These are phyloP conservation scores for Metschnikowia similis DNA, from an alignment of 805 yeast genomes.

Conservation along the genomic window DNA sequence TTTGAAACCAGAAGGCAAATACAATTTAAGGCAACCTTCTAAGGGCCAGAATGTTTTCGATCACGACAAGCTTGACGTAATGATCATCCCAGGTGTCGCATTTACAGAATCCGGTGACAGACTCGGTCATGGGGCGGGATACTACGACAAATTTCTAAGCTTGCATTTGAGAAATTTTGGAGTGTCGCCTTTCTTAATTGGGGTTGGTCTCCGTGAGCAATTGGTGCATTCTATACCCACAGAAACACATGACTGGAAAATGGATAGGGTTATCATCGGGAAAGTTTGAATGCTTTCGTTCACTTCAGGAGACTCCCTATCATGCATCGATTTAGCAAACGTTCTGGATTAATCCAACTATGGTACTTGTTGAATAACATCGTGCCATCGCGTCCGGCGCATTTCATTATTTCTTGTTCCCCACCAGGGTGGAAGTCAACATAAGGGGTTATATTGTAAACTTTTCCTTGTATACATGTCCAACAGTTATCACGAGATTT, in stretches of 20 bases:
- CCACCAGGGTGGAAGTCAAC: conserved; percentile 94
- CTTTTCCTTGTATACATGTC: conserved; percentile 77
- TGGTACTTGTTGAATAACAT: conserved; percentile 65
- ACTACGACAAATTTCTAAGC: conserved; percentile 63
- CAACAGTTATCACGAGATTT: conserved; percentile 66
- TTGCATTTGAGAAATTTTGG: conserved; percentile 18
- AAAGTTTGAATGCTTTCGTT: background rate
- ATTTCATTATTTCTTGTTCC: conserved; percentile 63
- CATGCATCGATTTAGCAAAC: conserved; percentile 72
- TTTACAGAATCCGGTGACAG: conserved; percentile 53
- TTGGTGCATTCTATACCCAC: conserved; percentile 48
- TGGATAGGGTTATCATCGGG: conserved; percentile 53
- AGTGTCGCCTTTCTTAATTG: conserved; percentile 47
- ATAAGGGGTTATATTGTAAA: conserved; percentile 84
- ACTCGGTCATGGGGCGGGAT: conserved; percentile 92
- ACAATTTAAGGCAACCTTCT: conserved; percentile 63
- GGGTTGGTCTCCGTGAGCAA: conserved; percentile 65
- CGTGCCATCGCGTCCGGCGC: conserved; percentile 86
- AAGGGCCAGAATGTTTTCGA: conserved; percentile 26
- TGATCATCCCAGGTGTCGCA: conserved; percentile 84
- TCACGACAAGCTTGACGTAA: conserved; percentile 50
- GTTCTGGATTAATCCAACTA: conserved; percentile 75
- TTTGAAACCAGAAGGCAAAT: conserved; percentile 66
- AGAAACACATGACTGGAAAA: conserved; percentile 59
- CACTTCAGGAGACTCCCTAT: conserved; percentile 48